Base-by-base conservation (phyloP, 495 filamentous ascomycete species). In the Jackrogersella multiformis region DNA sequence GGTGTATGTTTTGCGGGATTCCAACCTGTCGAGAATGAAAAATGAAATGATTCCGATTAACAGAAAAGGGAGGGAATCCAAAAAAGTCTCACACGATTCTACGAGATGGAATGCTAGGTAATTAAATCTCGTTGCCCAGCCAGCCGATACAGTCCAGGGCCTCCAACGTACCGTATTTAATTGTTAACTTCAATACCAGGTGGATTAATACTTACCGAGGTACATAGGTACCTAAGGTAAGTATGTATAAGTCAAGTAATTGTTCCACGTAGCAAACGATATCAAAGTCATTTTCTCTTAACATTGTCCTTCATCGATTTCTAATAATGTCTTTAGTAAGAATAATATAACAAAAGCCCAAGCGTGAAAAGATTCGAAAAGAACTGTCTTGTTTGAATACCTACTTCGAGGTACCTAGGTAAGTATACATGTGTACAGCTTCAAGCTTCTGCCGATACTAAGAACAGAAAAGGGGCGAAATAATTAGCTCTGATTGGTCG, bases 121-220 rank as follows among this genome's bases (percentile, higher is more conserved):
- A 68, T 63, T 60, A 56, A 68, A 70, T 69, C 39, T 56, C 39
- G 69, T 69, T 72, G 65, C 69, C 72, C 57, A 62, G 61, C 51
- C 65, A 72, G 49, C 56, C 32, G 41, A 45, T 61, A 56, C 60
- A 51, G 30, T 64, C 32, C 51, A 20, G 46, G n/a, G n/a, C n/a
- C n/a, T 53, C 52, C 13, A 54, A 49, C 21, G 30, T 45, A 28
- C 9, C 16, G 23, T 13, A n/a, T 32, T 49, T 57, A 45, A 54
- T 60, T n/a, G n/a, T n/a, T 60, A 57, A 35, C 46, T 41, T 24
- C 15, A 44, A 48, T 39, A 38, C 48, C n/a, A n/a, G n/a, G n/a
- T n/a, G n/a, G n/a, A n/a, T n/a, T n/a, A n/a, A n/a, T n/a, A n/a
- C n/a, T n/a, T n/a, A n/a, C n/a, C n/a, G n/a, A n/a, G n/a, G n/a